Base-by-base conservation (phyloP, 192 early-diverging fungal species). In the Coemansia sp. region DNA sequence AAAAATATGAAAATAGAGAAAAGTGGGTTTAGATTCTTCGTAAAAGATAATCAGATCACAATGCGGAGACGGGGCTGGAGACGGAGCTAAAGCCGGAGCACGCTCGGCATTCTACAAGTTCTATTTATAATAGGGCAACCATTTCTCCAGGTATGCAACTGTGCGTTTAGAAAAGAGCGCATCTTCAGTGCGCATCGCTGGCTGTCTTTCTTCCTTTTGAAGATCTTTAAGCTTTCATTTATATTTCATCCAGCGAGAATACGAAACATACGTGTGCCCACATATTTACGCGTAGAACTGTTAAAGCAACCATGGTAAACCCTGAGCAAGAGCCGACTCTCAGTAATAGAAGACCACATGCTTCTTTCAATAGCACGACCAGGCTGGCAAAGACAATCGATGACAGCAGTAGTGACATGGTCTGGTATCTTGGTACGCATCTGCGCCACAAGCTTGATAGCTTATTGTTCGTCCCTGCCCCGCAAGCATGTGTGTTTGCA, bases 341-440 rank as follows among this genome's bases (percentile, higher is more conserved):
- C 11, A 44, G 40, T 2, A 44, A 4, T 34, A 34, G 31, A 4
- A 34, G 31, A 34, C 31, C 31, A n/a, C 15, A 44, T 44, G 40
- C 40, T 12, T 15, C 40, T 12, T n/a, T 5, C 11, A 44, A 42
- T 15, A 42, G 40, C 15, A 44, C 15, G 14, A n/a, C 14, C 40
- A n/a, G 14, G 40, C 15, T n/a, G 11, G 11, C 15, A n/a, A n/a
- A 44, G 40, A 44, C 40, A 44, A 44, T 26, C 11, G 44, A 52
- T 11, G 21, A 31, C 34, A 40, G 50, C 17, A 40, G 63, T 31
- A 15, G 11, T 37, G 53, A 49, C 34, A 54, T 67, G 47, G 49
- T 76, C 24, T 76, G 61, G 64, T 76, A 76, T 44, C 36, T 76
- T 17, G 74, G 74, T 73, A 67, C 47, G 50, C 36, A 49, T 44